Base-by-base conservation (phyloP, 192 early-diverging fungal genomes). In the Chytriomyces sp. region DNA sequence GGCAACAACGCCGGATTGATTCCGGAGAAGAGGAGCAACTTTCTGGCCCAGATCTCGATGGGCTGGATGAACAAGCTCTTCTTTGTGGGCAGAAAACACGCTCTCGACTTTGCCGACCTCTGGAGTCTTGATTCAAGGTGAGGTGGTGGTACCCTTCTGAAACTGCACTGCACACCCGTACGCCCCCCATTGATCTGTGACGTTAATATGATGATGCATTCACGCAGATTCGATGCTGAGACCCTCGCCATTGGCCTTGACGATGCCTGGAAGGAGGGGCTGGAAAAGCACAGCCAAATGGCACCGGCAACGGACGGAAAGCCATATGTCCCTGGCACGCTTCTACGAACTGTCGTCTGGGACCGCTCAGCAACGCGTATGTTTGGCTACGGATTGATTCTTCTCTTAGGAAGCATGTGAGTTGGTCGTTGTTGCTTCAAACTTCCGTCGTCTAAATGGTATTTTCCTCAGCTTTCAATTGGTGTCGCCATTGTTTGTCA, bases 31-130 rank as follows among this genome's bases (percentile, higher is more conserved):
- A 59, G 41, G 2, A 25, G 56, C 25, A 70, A 70, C 39, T 17
- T 34, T 12, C 33, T 70, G 10, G 36, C 55, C 56, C 57, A 59
- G 56, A 8, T 59, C 31, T 39, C 68, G 26, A 41, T 70, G 28
- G 68, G 68, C 7, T 70, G 68, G 68, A 70, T 70, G 68, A 70
- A 57, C 36, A 34, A 14, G 4, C 34, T 74, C 7, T 74, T 74
- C 39, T 6, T 74, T 7, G 28, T 36, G 7, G 91, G 83, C 32
- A 78, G 77, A 54, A 81, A 71, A 58, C 75, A 83, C 26, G 79
- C 82, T 28, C 80, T 94, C 26, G 83, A 85, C 14, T 76, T 80
- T 19, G 59, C 76, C 33, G 88, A 94, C 52, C 60, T 94, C 39
- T 87, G 85, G 75, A 53, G 72, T 3, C 73, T 94, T 5, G 70